Evolutionary conservation across 805 yeast species (phyloP), one percentile per base, ranked within the genome.

Genomic region (Danielozyma ontarioensis): DNA sequence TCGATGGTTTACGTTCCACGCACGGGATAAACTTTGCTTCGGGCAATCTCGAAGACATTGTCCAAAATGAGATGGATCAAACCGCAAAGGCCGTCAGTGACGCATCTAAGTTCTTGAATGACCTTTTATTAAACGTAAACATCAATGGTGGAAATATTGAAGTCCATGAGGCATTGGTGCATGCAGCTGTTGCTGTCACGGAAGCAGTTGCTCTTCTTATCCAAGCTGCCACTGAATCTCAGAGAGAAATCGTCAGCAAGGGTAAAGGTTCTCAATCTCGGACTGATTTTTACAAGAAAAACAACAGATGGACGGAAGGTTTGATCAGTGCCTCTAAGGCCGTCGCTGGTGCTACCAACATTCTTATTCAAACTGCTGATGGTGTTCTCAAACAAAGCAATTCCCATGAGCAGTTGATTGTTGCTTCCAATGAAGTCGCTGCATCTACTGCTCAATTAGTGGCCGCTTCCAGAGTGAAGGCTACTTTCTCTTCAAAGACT

Each of bases 291-390:
- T 88, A 88, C 61, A 83, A 81, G 55, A 86, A 85, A 59, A 83
- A 87, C 55, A 87, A 80, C 57, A 72, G 90, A 48, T 87, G 96
- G 96, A 85, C 96, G 0, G 95, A 88, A 59, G 96, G 96, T 15
- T 76, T 87, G 36, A 79, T 87, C 19, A 83, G 94, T 39, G 96
- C 96, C 13, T 86, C 95, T 1, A 80, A 82, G 47, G 80, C 90
- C 1, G 93, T 87, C 25, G 95, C 94, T 2, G 75, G 76, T 2
- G 76, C 95, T 1, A 88, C 96, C 2, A 82, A 80, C 48, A 64
- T 81, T n/a, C 69, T 87, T 42, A 87, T 87, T 39, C 75, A 75
- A 39, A 82, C 86, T n/a, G 94, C 95, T 0, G 93, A 86, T 59
- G 93, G 94, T 13, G 86, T 85, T 13, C 62, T 87, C 25, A 68